Conservation (phyloP, 2,329 filamentous ascomycete genomes). For the Botrytis squamosa region DNA sequence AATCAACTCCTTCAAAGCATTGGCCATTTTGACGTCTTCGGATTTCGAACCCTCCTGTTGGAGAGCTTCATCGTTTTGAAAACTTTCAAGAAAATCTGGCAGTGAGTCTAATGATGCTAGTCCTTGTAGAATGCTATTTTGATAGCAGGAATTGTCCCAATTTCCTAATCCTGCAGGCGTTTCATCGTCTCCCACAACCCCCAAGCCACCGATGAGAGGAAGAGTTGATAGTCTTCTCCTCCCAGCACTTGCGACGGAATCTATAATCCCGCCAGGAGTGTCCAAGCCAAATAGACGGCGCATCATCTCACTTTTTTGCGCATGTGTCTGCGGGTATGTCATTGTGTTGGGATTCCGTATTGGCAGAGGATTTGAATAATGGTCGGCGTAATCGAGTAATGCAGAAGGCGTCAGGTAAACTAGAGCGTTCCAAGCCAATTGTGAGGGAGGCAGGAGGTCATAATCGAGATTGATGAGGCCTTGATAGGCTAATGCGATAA, state of each 20-base stretch:
- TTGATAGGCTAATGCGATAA: constrained; percentile 35
- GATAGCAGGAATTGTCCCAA: constrained; percentile 93
- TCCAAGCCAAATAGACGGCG: constrained; percentile 62
- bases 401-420: constrained; percentile 56
- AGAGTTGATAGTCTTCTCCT: constrained; percentile 55
- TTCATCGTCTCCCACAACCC: constrained; percentile 42
- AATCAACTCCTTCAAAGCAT: constrained; percentile 55
- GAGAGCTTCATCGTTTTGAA: constrained; percentile 40
- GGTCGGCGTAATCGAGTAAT: constrained; percentile 57
- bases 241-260: constrained; percentile 57
- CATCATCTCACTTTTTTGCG: constrained; percentile 64
- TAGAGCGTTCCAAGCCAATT: constrained; percentile 60
- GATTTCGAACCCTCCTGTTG: constrained; percentile 25
- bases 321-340: constrained; percentile 46
- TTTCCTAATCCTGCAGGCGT: constrained; percentile 75
- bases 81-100: constrained; percentile 59
- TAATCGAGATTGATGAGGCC: constrained; percentile 36
- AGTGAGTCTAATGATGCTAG: constrained; percentile 74
- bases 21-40: constrained; percentile 38
- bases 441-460: constrained; percentile 44
- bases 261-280: constrained; percentile 52
- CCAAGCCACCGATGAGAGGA: constrained; percentile 34
- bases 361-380: constrained; percentile 42
- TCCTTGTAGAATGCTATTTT: constrained; percentile 90
- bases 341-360: constrained; percentile 46